These are phyloP conservation scores for Heterotrichella gracilis DNA, from an alignment of 352 stramenopile species.

Conservation along the genomic window DNA sequence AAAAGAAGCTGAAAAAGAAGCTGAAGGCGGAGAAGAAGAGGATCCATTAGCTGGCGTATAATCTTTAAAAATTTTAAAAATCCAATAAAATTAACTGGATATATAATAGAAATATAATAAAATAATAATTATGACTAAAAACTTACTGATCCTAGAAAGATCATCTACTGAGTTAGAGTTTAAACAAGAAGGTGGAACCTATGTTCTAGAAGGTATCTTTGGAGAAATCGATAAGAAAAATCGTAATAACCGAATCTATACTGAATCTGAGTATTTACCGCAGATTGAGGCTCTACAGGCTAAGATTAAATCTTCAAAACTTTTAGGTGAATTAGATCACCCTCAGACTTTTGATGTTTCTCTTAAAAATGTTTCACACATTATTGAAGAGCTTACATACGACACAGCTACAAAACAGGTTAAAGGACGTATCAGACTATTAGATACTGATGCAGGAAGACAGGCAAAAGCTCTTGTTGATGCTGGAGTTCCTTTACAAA, in stretches of 20 bases:
- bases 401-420: neutral
- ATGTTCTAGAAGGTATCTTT: neutral
- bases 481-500: neutral
- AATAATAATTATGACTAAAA: neutral
- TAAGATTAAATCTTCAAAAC: neutral
- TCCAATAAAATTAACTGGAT: neutral
- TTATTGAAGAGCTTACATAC: neutral
- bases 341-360: constrained; percentile 7
- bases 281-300: neutral
- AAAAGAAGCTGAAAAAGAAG: neutral
- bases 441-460: constrained; percentile 3
- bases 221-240: constrained; percentile 9
- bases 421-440: neutral
- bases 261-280: neutral
- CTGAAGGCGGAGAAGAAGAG: neutral
- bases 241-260: constrained; percentile 12
- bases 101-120: constrained; percentile 10
- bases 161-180: neutral
- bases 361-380: neutral
- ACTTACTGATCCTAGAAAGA: neutral
- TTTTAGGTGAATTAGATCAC: constrained; percentile 9
- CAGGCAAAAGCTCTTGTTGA: constrained; percentile 4
- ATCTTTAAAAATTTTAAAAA: neutral
- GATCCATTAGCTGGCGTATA: neutral
- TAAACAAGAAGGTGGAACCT: neutral